Base-by-base conservation (phyloP, 1,139 yeast species). In the Pichia sp. region DNA sequence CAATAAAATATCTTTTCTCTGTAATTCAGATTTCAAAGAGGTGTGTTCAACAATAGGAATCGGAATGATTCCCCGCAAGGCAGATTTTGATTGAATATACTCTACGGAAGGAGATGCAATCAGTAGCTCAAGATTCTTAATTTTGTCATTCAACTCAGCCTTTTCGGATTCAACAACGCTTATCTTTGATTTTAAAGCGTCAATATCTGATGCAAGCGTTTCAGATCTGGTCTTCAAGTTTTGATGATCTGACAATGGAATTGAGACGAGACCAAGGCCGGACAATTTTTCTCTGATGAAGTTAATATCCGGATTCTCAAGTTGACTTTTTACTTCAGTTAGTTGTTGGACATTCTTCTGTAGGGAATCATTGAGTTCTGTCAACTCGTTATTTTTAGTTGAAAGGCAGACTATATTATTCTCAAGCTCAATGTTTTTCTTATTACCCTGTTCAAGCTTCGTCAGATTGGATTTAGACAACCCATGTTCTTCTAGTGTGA, bases 31-130 rank as follows among this genome's bases (percentile, higher is more conserved):
- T 44, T 42, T 47, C 8, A 73, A 62, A 11, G 66, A 64, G 6
- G 52, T 48, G 23, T 70, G 67, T n/a, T 68, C 70, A 11, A 69
- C 52, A 49, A 67, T 57, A 32, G 65, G 60, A 16, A 76, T 8
- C 3, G 67, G 57, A 5, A 62, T 57, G 26, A 62, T 49, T 5
- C 64, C 65, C 15, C 55, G 56, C 0, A 57, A 32, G 7, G 54
- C 50, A 1, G 73, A 70, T 53, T 72, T 70, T 1, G 62, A 63
- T 3, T 38, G 56, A 31, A 76, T 56, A 48, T 64, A 68, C 1
- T 71, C 73, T 10, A 63, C 40, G 6, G 66, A 55, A 42, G 78
- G 75, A 26, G 51, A 44, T 10, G 53, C 30, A 11, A 48, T 53
- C 2, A 23, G 6, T 7, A 30, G 8, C 46, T 51, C 53, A 8